These are phyloP conservation scores for Parietichytrium sp. DNA, from an alignment of 108 stramenopile genomes.

Conservation along the genomic window DNA sequence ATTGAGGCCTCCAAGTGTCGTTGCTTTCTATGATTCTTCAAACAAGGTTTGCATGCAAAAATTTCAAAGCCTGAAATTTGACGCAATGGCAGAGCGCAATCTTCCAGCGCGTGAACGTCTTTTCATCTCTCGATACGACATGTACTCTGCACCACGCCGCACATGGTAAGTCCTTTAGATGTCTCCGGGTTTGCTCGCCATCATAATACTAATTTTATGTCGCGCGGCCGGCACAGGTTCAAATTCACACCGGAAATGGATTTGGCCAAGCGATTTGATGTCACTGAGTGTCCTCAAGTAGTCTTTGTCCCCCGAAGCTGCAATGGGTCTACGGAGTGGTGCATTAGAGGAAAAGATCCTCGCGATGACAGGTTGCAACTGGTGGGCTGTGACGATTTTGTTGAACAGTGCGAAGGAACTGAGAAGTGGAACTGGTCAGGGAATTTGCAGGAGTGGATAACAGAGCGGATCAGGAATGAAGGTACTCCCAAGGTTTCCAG, in stretches of 20 bases:
- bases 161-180: too few species aligned
- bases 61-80: not conserved
- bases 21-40: not conserved
- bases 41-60: not conserved
- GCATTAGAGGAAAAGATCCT: not conserved
- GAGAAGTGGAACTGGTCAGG: not conserved
- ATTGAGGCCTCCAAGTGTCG: not conserved
- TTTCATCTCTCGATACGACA: not conserved
- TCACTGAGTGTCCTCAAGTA: not conserved
- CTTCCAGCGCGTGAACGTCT: not conserved
- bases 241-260: slow-evolving; percentile 23
- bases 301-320: slow-evolving; percentile 27
- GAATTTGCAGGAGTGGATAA: not conserved
- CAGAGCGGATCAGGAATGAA: not conserved
- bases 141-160: too few species aligned
- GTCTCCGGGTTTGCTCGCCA: too few species aligned
- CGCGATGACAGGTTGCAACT: not conserved
- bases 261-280: slow-evolving; percentile 6
- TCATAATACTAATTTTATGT: too few species aligned
- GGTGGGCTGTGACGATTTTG: not conserved
- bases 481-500: slow-evolving; percentile 19
- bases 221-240: not conserved
- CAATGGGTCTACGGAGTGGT: slow-evolving; percentile 32
- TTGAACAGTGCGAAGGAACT: not conserved
- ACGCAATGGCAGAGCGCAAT: not conserved